These are phyloP conservation scores for Rosa hybrid DNA, from an alignment of 331 rosid genomes.

Conservation along the genomic window DNA sequence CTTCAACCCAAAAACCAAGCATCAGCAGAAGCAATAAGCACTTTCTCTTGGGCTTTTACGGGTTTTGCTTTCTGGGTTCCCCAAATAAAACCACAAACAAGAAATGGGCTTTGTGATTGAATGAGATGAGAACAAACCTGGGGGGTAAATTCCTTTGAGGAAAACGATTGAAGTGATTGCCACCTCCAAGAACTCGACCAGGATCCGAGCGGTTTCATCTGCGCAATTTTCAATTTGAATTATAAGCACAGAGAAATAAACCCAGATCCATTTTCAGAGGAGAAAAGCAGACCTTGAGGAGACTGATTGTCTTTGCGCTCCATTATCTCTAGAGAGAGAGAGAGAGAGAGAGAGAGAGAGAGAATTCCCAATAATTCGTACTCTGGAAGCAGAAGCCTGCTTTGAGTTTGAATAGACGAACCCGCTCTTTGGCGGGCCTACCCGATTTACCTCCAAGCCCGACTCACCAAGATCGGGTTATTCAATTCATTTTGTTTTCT, in stretches of 20 bases:
- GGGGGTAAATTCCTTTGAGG: conserved; percentile 85
- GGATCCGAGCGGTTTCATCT: conserved; percentile 62
- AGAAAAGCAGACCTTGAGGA: conserved; percentile 50
- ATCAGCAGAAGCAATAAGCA: too few relatives aligned
- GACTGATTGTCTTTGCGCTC: conserved; percentile 58
- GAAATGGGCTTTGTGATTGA: background rate
- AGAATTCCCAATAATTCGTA: too few relatives aligned
- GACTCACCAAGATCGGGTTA: background rate
- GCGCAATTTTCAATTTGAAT: conserved; percentile 18
- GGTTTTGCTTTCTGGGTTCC: background rate
- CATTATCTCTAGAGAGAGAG: conserved; percentile 30
- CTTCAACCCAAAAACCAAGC: conserved; percentile 43
- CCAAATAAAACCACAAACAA: conserved; percentile 28
- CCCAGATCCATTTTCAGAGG: background rate
- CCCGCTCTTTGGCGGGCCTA: background rate
- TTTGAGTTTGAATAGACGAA: background rate
- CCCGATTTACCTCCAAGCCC: background rate
- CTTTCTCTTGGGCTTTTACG: background rate
- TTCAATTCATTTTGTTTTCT: too few relatives aligned
- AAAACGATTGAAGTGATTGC: conserved; percentile 71
- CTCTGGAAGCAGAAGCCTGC: too few relatives aligned
- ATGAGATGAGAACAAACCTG: conserved; percentile 49
- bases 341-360: too few relatives aligned
- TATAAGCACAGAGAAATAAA: background rate
- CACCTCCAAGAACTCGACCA: conserved; percentile 84